These are phyloP conservation scores for Mimosa bimucronata DNA, from an alignment of 306 rosid genomes.

Conservation along the genomic window DNA sequence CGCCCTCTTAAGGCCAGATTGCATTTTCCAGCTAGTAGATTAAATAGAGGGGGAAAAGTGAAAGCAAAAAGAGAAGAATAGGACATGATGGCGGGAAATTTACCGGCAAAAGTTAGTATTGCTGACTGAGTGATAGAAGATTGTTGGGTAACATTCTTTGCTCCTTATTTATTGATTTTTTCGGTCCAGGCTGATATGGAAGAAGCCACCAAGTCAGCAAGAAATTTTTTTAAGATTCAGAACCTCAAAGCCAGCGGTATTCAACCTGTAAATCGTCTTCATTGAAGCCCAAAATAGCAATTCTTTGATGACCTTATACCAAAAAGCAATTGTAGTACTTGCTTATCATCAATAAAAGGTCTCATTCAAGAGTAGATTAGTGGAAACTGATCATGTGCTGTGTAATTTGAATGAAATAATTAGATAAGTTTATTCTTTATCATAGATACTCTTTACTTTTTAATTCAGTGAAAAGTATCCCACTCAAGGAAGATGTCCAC, in stretches of 20 bases:
- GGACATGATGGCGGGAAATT: slow-evolving; percentile 30
- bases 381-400: slow-evolving; percentile 4
- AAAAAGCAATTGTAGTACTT: slow-evolving; percentile 29
- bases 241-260: slow-evolving; percentile 33
- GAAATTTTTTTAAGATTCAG: slow-evolving; percentile 39
- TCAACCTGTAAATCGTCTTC: slow-evolving; percentile 40
- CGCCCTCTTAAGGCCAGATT: slow-evolving; percentile 74
- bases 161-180: slow-evolving; percentile 40
- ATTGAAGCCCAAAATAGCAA: slow-evolving; percentile 44
- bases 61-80: slow-evolving; percentile 28
- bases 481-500: neutral
- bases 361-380: slow-evolving; percentile 13
- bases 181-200: slow-evolving; percentile 43
- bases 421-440: slow-evolving; percentile 8
- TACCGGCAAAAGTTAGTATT: slow-evolving; percentile 39
- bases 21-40: slow-evolving; percentile 71
- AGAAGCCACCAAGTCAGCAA: slow-evolving; percentile 42
- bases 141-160: slow-evolving; percentile 42
- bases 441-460: neutral
- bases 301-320: slow-evolving; percentile 37
- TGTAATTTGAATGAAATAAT: slow-evolving; percentile 31
- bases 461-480: neutral
- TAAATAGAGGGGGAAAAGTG: slow-evolving; percentile 45
- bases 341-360: slow-evolving; percentile 33
- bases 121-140: slow-evolving; percentile 44